Conservation (phyloP, 352 stramenopile genomes). For the Pythium grandisporangium region DNA sequence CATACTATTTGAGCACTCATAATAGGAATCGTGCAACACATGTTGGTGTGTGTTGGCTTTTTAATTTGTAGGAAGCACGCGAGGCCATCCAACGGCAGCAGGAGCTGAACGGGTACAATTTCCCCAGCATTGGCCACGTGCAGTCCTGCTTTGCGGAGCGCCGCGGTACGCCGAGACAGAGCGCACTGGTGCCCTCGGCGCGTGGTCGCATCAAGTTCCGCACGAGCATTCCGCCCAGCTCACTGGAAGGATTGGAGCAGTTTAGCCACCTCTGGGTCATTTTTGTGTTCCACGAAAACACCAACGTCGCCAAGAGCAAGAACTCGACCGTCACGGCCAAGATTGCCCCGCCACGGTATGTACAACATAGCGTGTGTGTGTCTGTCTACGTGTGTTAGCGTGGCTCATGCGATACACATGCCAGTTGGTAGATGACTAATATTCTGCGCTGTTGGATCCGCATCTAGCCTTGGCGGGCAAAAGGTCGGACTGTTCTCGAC, state of each 20-base stretch:
- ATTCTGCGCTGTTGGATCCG: too few relatives aligned
- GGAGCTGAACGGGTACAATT: constrained; percentile 50
- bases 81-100: constrained; percentile 58
- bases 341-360: constrained; percentile 63
- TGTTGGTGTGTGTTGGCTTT: not conserved
- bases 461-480: constrained; percentile 43
- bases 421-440: too few relatives aligned
- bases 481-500: constrained; percentile 95
- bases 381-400: too few relatives aligned
- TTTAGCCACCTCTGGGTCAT: constrained; percentile 89
- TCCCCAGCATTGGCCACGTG: constrained; percentile 61
- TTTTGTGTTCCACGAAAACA: constrained; percentile 90
- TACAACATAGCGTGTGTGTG: not conserved
- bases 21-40: not conserved
- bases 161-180: constrained; percentile 80
- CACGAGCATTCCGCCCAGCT: constrained; percentile 54
- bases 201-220: constrained; percentile 68
- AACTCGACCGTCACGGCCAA: constrained; percentile 66
- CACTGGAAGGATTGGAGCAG: constrained; percentile 75
- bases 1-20: not conserved
- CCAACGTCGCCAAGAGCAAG: constrained; percentile 51
- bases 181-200: constrained; percentile 52
- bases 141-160: constrained; percentile 83
- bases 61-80: constrained; percentile 26
- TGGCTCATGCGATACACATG: not conserved